Conservation (phyloP, 163 green algal species). For the Coccomyxa subellipsoidea region DNA sequence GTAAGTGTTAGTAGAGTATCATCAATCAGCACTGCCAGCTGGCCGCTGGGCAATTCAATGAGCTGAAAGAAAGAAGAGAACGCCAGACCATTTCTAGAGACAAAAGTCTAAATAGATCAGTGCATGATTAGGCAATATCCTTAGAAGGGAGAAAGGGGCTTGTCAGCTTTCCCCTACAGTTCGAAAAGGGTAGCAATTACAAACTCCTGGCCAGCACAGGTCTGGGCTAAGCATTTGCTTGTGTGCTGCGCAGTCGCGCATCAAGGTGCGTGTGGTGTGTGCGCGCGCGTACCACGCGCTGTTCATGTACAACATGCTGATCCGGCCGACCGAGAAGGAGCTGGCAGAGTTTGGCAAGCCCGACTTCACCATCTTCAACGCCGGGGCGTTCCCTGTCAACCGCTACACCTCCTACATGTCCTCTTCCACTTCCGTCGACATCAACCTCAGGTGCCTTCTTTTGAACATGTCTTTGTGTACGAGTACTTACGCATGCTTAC, state of each 20-base stretch:
- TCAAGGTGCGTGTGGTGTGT: conserved; percentile 85
- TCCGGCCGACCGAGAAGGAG: conserved; percentile 84
- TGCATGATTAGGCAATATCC: too few species aligned
- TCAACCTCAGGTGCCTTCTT: conserved; percentile 67
- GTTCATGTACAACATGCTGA: conserved; percentile 99
- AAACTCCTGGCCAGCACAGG: not conserved
- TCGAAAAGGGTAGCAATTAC: not conserved
- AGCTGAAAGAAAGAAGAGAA: too few species aligned
- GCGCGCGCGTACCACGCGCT: conserved; percentile 81
- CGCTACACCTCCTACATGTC: conserved; percentile 89
- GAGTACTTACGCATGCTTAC: not conserved
- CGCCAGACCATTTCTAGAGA: too few species aligned
- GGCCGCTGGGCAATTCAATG: too few species aligned
- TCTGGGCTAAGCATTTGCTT: not conserved
- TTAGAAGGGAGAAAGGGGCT: too few species aligned
- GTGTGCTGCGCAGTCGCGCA: conserved; percentile 31
- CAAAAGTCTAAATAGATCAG: too few species aligned
- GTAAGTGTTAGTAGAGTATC: too few species aligned
- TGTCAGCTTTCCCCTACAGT: too few species aligned
- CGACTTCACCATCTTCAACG: conserved; percentile 96
- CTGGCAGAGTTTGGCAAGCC: conserved; percentile 83
- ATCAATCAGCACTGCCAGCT: too few species aligned
- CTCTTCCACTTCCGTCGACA: conserved; percentile 80
- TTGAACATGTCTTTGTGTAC: not conserved
- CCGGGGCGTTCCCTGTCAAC: conserved; percentile 87